A percentile compares a stretch with the other conserved stretches of the same genome.
Evolutionary conservation across 805 yeast genomes (phyloP).

Genomic region (Ogataea ganodermae): DNA sequence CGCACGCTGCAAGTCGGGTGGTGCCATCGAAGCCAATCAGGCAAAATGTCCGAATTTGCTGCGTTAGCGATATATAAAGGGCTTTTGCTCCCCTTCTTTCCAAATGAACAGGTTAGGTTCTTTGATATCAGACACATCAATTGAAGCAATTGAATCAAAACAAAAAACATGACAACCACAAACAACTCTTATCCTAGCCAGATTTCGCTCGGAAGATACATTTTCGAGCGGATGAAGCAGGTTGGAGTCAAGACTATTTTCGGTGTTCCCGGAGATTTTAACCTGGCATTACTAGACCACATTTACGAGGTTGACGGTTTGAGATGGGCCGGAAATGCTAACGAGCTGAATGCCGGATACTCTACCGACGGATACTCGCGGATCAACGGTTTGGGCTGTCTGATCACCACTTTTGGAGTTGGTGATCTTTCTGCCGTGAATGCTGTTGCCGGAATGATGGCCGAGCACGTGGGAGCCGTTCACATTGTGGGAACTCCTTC

Average conservation of each 20-base stretch:
- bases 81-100: not conserved
- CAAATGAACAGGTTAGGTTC: too few relatives aligned
- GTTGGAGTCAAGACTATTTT: conserved; percentile 69
- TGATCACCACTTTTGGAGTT: conserved; percentile 87
- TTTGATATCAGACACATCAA: not conserved
- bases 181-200: conserved; percentile 18
- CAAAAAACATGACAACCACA: not conserved
- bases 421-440: conserved; percentile 85
- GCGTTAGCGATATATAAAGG: not conserved
- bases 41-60: not conserved
- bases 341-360: conserved; percentile 85
- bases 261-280: conserved; percentile 85
- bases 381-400: conserved; percentile 70
- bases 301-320: conserved; percentile 72
- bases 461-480: conserved; percentile 84
- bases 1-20: not conserved
- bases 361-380: conserved; percentile 90
- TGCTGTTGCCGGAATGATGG: conserved; percentile 86
- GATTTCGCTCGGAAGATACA: conserved; percentile 71
- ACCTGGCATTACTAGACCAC: conserved; percentile 68
- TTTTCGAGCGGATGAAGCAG: conserved; percentile 78
- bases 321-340: conserved; percentile 90
- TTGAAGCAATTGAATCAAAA: not conserved
- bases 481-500: conserved; percentile 90
- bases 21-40: not conserved